A percentile compares a stretch with the other conserved stretches of the same genome.
phyloP scores from a whole-genome alignment of 306 rosid genomes.

The Malus asiatica region DNA sequence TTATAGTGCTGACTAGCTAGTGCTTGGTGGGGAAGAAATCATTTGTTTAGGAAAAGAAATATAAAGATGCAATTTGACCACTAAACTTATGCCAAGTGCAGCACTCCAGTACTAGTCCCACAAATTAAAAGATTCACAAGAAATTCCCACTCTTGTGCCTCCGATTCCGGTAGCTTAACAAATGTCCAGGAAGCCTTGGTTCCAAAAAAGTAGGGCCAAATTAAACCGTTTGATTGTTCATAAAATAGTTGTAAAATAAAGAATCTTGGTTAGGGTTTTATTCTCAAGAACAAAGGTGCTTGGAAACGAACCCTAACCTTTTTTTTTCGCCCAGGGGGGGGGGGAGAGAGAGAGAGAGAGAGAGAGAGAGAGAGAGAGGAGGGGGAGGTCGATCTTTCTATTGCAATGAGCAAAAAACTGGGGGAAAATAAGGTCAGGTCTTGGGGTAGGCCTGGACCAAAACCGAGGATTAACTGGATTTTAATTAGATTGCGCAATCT shows the following conservation, averaged over 20 bases:
- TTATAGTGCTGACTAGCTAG: background rate
- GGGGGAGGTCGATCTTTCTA: no score
- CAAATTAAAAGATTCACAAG: background rate
- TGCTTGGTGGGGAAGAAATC: conserved; percentile 12
- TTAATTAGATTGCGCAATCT: background rate
- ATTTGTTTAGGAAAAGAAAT: background rate
- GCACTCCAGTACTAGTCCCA: background rate
- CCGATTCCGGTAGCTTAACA: background rate
- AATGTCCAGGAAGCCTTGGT: background rate
- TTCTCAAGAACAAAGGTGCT: background rate
- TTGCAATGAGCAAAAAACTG: no score
- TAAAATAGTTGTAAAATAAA: background rate
- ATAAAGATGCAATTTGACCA: background rate
- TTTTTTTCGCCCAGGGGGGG: no score
- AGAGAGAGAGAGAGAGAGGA: no score
- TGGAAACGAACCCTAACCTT: background rate
- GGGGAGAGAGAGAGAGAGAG: no score
- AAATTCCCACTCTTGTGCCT: background rate
- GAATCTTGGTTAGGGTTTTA: background rate
- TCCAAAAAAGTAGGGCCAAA: background rate
- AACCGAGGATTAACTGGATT: background rate
- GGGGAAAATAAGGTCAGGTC: no score
- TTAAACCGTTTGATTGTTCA: background rate
- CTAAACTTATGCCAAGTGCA: conserved; percentile 5
- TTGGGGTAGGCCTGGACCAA: background rate